Evolutionary conservation across 805 yeast genomes (phyloP).

Genomic region (Komagataella mondaviorum): DNA sequence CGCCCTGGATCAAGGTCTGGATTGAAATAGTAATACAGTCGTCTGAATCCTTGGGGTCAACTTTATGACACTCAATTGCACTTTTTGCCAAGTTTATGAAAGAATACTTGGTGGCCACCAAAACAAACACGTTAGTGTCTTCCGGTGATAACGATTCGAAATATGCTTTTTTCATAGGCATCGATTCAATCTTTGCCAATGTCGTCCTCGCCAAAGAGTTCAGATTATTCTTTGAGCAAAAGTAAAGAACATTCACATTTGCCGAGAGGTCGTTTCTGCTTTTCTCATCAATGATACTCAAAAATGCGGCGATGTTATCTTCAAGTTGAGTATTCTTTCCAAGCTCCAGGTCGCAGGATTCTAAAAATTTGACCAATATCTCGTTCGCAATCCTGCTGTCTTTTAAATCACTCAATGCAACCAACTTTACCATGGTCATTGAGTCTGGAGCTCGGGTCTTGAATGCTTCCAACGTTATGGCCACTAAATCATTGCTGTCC

Average conservation of each 20-base stretch:
- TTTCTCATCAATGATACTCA: conserved; percentile 9
- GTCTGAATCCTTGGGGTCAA: not conserved
- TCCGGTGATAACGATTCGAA: conserved; percentile 5
- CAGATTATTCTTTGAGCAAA: conserved; percentile 14
- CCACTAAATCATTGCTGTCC: conserved; percentile 12
- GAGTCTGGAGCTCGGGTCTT: conserved; percentile 15
- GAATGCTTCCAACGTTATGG: conserved; percentile 17
- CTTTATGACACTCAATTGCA: conserved; percentile 1
- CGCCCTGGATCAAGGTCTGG: not conserved
- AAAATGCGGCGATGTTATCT: conserved; percentile 7
- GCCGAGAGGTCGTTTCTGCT: conserved; percentile 4
- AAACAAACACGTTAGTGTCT: conserved; percentile 13
- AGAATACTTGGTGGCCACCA: conserved; percentile 11
- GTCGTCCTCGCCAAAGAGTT: conserved; percentile 11
- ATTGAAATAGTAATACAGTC: not conserved
- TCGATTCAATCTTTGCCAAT: conserved; percentile 7
- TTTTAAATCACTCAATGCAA: conserved; percentile 6
- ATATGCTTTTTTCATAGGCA: not conserved
- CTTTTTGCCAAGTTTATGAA: conserved; percentile 1
- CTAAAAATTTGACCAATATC: conserved; percentile 2
- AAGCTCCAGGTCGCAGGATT: conserved; percentile 5
- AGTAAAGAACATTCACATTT: conserved; percentile 15
- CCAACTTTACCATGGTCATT: conserved; percentile 10
- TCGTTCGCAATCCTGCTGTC: not conserved
- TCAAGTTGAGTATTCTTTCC: conserved; percentile 11